Base-by-base conservation (phyloP, 2,329 filamentous ascomycete species). In the Cladosporium sp. region DNA sequence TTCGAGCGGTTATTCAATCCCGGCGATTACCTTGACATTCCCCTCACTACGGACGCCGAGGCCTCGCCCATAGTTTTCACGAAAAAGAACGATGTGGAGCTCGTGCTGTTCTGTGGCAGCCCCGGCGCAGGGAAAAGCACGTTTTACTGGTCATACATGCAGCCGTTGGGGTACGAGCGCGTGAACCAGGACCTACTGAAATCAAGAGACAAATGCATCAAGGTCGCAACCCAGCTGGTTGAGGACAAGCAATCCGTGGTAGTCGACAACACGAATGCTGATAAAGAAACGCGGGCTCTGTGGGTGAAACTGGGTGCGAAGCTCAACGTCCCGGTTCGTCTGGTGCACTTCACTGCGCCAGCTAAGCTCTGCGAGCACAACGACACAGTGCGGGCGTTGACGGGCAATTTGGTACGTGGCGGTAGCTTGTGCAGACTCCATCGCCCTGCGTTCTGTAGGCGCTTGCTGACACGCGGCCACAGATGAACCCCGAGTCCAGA, bases 251-350 rank as follows among this genome's bases (percentile, higher is more conserved):
- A 76, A 18, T 87, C 87, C 2, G 82, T 95, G 3, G 89, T 79
- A 22, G 79, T 97, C 54, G 93, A 98, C 70, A 97, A 95, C 68
- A 97, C 93, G n/a, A 98, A 98, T 67, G 82, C 91, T 31, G 87
- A 95, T 70, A 68, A 77, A 9, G 85, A 88, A 49, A 89, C 85
- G 19, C 80, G 93, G 58, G 78, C 79, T n/a, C 73, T 87, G 55
- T 97, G 92, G 92, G 71, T 89, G 32, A 74, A 81, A 22, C 71
- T 97, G 31, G 90, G 90, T 14, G 79, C 77, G 58, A 85, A 85
- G 62, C 73, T 82, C 63, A 74, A 80, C 3, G 76, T 95, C 2
- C 85, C 87, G 2, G 86, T 95, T 61, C 86, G 92, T 43, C 95
- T 92, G 65, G 77, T 97, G 9, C 86, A 87, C 70, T 93, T 98